Percentiles rank a stretch among this genome's conserved stretches.
phyloP scores from a whole-genome alignment of 768 basidiomycete genomes.

The Lactarius vividus region DNA sequence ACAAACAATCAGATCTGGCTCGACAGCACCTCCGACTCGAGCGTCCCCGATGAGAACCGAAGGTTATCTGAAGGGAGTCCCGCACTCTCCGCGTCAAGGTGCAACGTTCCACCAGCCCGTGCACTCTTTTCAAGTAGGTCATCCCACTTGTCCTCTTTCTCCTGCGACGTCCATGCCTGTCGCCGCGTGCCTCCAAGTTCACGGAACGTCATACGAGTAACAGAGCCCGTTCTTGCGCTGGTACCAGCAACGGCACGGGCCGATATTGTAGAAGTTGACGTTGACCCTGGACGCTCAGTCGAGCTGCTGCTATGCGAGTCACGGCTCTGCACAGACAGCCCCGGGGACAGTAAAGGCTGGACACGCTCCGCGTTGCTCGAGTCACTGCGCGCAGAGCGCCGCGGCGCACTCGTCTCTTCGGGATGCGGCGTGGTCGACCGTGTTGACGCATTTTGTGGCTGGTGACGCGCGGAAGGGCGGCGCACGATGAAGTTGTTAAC shows the following conservation, averaged over 20 bases:
- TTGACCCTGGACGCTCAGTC: slow-evolving; percentile 20
- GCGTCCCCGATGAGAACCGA: slow-evolving; percentile 37
- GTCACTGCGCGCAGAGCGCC: slow-evolving; percentile 32
- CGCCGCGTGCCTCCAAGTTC: slow-evolving; percentile 41
- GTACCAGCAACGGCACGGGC: neutral
- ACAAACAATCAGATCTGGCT: neutral
- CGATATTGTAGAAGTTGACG: slow-evolving; percentile 5
- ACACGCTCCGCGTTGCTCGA: slow-evolving; percentile 16
- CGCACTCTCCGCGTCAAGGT: slow-evolving; percentile 41
- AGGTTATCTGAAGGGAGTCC: slow-evolving; percentile 46
- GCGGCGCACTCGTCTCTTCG: slow-evolving; percentile 26
- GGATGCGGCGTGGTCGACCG: slow-evolving; percentile 17
- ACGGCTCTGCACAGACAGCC: slow-evolving; percentile 30
- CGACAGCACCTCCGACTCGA: neutral
- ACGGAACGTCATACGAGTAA: slow-evolving; percentile 46
- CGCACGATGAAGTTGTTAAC: slow-evolving; percentile 45
- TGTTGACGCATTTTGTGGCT: slow-evolving; percentile 6
- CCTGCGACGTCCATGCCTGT: slow-evolving; percentile 54
- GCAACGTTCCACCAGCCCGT: slow-evolving; percentile 70
- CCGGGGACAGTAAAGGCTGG: slow-evolving; percentile 10
- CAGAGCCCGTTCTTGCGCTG: slow-evolving; percentile 15
- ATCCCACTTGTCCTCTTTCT: slow-evolving; percentile 73
- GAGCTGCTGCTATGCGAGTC: slow-evolving; percentile 23
- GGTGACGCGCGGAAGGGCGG: slow-evolving; percentile 20
- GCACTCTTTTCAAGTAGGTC: slow-evolving; percentile 64